Evolutionary conservation across 768 basidiomycete species (phyloP).

Genomic region (Artomyces pyxidatus): DNA sequence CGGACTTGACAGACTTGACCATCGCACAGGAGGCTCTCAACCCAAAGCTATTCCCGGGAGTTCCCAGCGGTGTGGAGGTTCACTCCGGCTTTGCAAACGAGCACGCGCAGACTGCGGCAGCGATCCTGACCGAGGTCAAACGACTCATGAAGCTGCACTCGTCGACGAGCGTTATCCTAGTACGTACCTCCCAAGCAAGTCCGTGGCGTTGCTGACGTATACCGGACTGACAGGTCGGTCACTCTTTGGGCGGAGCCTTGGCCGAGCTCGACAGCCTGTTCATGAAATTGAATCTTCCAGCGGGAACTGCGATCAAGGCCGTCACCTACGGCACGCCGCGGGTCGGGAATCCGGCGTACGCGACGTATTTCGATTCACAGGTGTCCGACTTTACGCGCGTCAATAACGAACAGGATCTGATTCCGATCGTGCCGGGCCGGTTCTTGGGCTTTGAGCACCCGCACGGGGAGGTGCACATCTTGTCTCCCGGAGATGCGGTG

Average conservation of each 20-base stretch:
- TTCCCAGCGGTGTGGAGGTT: slow-evolving; percentile 1
- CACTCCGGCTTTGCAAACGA: slow-evolving; percentile 8
- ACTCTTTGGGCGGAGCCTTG: slow-evolving; percentile 14
- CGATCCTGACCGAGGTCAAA: slow-evolving; percentile 12
- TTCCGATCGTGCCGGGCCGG: slow-evolving; percentile 11
- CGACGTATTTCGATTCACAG: slow-evolving; percentile 10
- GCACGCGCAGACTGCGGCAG: slow-evolving; percentile 8
- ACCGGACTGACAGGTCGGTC: slow-evolving; percentile 2
- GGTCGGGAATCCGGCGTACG: slow-evolving; percentile 8
- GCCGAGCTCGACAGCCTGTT: slow-evolving; percentile 13
- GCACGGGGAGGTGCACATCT: slow-evolving; percentile 9
- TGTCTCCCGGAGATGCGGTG: slow-evolving; percentile 1
- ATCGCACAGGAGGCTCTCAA: slow-evolving; percentile 1
- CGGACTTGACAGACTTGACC: slow-evolving; percentile 6
- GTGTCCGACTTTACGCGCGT: slow-evolving; percentile 11
- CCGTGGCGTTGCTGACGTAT: background rate
- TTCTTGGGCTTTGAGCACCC: slow-evolving; percentile 11
- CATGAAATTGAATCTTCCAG: slow-evolving; percentile 15
- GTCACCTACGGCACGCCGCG: slow-evolving; percentile 16
- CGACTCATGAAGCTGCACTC: slow-evolving; percentile 5
- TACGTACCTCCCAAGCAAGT: background rate
- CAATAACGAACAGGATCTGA: slow-evolving; percentile 11
- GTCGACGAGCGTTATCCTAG: slow-evolving; percentile 7
- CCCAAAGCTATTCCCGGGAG: slow-evolving; percentile 6
- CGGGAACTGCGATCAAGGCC: slow-evolving; percentile 7